Evolutionary conservation across 2,329 filamentous ascomycete genomes (phyloP).

Genomic region (Botrytis fabae): DNA sequence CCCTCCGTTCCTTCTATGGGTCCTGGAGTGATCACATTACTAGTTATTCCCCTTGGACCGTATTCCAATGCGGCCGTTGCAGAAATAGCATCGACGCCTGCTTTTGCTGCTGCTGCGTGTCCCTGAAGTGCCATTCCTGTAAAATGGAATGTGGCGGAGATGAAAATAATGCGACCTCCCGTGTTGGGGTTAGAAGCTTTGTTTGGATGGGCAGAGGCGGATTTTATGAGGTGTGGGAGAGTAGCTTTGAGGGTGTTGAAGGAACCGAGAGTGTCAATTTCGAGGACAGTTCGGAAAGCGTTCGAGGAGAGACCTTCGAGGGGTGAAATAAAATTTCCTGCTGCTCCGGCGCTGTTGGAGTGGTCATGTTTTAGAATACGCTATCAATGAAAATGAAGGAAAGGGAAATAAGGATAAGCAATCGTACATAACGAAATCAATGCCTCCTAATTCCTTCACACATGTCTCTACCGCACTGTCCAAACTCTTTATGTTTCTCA

Average conservation of each 20-base stretch:
- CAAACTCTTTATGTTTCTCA: constrained; percentile 71
- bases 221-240: constrained; percentile 75
- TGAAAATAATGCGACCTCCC: constrained; percentile 83
- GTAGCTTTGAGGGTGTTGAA: constrained; percentile 96
- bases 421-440: constrained; percentile 87
- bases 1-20: constrained; percentile 78
- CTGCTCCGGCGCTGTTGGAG: constrained; percentile 73
- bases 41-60: constrained; percentile 81
- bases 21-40: constrained; percentile 86
- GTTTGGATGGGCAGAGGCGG: constrained; percentile 60
- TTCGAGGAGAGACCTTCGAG: constrained; percentile 80
- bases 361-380: constrained; percentile 15
- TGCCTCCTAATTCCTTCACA: constrained; percentile 76
- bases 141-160: constrained; percentile 91
- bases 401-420: constrained; percentile 17
- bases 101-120: constrained; percentile 90
- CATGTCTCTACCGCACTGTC: constrained; percentile 76
- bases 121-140: constrained; percentile 81
- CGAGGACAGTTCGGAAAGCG: constrained; percentile 92
- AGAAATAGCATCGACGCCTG: constrained; percentile 82
- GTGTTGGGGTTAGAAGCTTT: constrained; percentile 59
- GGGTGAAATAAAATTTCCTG: constrained; percentile 91
- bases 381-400: background rate
- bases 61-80: constrained; percentile 82
- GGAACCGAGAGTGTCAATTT: constrained; percentile 91